Percentiles rank a stretch among this genome's conserved stretches.
phyloP scores from a whole-genome alignment of 2,329 filamentous ascomycete genomes.

The Phialophora expanda region DNA sequence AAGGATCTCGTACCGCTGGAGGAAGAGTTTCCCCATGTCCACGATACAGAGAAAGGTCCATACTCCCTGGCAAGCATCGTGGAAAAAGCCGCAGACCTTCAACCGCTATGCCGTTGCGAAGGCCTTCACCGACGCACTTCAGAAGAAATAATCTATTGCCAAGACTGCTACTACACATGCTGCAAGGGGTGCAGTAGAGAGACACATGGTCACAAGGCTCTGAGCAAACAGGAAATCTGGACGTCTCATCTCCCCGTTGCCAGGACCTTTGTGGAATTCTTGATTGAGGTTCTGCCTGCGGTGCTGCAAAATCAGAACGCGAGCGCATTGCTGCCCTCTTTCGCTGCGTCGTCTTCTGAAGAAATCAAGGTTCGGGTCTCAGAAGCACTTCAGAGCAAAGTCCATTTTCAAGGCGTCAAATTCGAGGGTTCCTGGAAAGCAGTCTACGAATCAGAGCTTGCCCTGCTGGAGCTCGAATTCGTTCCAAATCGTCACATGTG shows the following conservation, averaged over 20 bases:
- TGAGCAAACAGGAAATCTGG: constrained; percentile 8
- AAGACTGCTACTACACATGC: constrained; percentile 32
- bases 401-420: constrained; percentile 45
- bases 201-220: constrained; percentile 19
- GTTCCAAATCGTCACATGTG: constrained; percentile 12
- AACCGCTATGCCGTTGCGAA: constrained; percentile 64
- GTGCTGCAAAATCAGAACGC: constrained; percentile 5
- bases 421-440: constrained; percentile 51
- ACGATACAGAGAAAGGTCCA: background rate
- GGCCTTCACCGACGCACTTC: constrained; percentile 49
- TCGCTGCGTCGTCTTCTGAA: background rate
- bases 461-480: constrained; percentile 31
- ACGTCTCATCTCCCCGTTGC: background rate
- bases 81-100: constrained; percentile 22
- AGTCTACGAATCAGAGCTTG: constrained; percentile 43
- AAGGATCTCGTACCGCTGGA: background rate
- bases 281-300: constrained; percentile 19
- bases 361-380: constrained; percentile 34
- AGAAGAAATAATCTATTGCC: constrained; percentile 32
- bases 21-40: background rate
- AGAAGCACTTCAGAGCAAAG: constrained; percentile 42
- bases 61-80: constrained; percentile 16
- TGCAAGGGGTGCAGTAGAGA: constrained; percentile 31
- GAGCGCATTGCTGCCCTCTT: background rate
- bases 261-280: constrained; percentile 12